These are phyloP conservation scores for Davidsoniella neocaledoniae DNA, from an alignment of 2,329 filamentous ascomycete species.

Conservation along the genomic window DNA sequence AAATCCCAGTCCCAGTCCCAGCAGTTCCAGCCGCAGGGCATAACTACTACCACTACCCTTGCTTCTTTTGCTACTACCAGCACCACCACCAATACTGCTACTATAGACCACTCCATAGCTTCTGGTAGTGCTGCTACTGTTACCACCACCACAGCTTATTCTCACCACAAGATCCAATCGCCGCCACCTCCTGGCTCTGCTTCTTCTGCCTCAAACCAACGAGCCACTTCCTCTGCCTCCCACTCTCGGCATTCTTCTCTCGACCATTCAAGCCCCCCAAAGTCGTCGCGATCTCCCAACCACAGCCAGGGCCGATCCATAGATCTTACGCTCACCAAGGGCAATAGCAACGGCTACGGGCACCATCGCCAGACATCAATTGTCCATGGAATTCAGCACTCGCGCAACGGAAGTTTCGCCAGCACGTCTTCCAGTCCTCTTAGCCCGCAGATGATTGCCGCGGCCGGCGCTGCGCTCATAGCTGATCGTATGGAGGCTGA, in stretches of 20 bases:
- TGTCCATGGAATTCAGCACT: conserved; percentile 89
- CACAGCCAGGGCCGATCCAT: conserved; percentile 24
- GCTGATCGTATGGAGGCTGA: conserved; percentile 34
- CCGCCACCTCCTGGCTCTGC: conserved; percentile 14
- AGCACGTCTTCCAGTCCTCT: conserved; percentile 70
- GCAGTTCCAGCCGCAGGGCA: neutral
- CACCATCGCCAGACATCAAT: conserved; percentile 96
- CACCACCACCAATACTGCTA: neutral
- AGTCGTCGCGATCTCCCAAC: conserved; percentile 15
- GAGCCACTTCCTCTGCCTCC: conserved; percentile 22
- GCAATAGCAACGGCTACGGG: conserved; percentile 46
- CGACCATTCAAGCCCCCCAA: conserved; percentile 30
- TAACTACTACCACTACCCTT: neutral
- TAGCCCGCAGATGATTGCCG: conserved; percentile 71
- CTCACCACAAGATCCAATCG: conserved; percentile 1
- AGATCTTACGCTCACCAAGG: conserved; percentile 25
- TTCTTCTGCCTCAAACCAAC: conserved; percentile 30
- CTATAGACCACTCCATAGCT: neutral
- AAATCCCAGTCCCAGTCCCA: neutral
- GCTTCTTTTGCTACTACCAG: neutral
- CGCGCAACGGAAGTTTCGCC: conserved; percentile 70
- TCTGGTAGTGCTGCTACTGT: neutral
- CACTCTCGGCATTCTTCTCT: conserved; percentile 43
- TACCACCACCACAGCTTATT: neutral
- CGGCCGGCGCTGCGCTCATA: conserved; percentile 39